Base-by-base conservation (phyloP, 2,329 filamentous ascomycete genomes). In the Aspergillus terreus region DNA sequence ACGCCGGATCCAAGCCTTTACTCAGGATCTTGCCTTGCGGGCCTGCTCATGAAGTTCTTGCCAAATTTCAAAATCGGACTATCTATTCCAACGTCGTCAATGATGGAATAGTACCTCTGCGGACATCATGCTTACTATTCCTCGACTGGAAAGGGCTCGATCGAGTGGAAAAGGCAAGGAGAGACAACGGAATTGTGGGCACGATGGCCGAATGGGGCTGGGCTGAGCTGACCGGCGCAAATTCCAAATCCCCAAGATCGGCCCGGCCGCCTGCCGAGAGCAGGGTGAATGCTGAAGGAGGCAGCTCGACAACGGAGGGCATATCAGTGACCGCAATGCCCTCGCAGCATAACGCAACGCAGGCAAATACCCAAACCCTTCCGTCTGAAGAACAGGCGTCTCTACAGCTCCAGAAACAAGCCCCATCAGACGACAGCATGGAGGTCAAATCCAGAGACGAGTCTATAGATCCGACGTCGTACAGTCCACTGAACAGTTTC, bases 71-170 rank as follows among this genome's bases (percentile, higher is more conserved):
- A 19, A 95, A 95, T 67, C 81, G 92, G 14, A 97, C 94, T 0
- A 79, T 96, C 1, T 97, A 97, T 69, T 96, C 92, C 2, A 97
- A 97, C 63, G 92, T 97, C 11, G 92, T 97, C 60, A 97, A 97
- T 65, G 92, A 97, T 71, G 92, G 92, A 3, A 96, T 99, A 60
- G 94, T 99, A 4, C 94, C 94, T 2, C 75, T 99, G 32, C 84
- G 94, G 19, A 99, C 94, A 4, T 97, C 92, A 57, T 99, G 92
- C 69, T 77, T 99, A n/a, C 74, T 99, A 5, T 99, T 99, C 64
- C 76, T 99, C 1, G 94, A 99, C 67, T 99, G 94, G 94, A 88
- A 92, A 71, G 94, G 94, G 0, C 76, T 99, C 3, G 92, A 88
- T 4, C 86, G 90, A 36, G 94, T 99, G 1, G 91, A 97, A 59